A percentile compares a stretch with the other conserved stretches of the same genome.
Evolutionary conservation across 2,329 filamentous ascomycete species (phyloP).

Genomic region (Rhynchosporium graminicola): DNA sequence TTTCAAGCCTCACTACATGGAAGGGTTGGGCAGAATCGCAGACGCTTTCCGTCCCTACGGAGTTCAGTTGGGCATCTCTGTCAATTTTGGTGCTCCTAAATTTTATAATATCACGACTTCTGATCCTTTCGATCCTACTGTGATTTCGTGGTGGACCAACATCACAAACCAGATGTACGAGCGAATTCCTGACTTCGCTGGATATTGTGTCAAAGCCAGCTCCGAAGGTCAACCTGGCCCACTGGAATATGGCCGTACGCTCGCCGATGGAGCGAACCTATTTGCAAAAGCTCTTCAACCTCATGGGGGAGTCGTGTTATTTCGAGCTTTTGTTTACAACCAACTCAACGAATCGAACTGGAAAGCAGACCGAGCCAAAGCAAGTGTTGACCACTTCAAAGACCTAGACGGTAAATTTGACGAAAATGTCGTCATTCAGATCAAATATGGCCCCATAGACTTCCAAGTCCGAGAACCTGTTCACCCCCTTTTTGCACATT

Average conservation of each 20-base stretch:
- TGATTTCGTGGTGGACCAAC: slow-evolving; percentile 63
- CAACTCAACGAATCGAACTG: slow-evolving; percentile 59
- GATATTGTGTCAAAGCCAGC: slow-evolving; percentile 71
- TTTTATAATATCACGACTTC: slow-evolving; percentile 58
- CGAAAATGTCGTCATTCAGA: slow-evolving; percentile 70
- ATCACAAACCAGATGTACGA: slow-evolving; percentile 61
- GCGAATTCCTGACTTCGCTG: slow-evolving; percentile 65
- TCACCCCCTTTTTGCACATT: slow-evolving; percentile 62
- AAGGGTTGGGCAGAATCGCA: slow-evolving; percentile 62
- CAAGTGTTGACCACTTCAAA: slow-evolving; percentile 67
- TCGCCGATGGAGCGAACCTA: slow-evolving; percentile 67
- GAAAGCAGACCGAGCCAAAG: slow-evolving; percentile 69
- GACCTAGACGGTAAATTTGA: slow-evolving; percentile 65
- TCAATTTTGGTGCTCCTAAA: slow-evolving; percentile 68
- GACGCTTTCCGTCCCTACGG: slow-evolving; percentile 68
- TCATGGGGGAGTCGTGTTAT: slow-evolving; percentile 65
- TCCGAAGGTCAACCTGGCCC: slow-evolving; percentile 73
- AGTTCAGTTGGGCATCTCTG: slow-evolving; percentile 63
- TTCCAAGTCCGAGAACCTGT: slow-evolving; percentile 71
- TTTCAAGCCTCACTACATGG: slow-evolving; percentile 57
- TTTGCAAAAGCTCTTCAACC: slow-evolving; percentile 61
- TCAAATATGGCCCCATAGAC: slow-evolving; percentile 75
- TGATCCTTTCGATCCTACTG: slow-evolving; percentile 61
- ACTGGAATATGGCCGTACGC: slow-evolving; percentile 67
- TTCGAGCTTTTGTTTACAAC: slow-evolving; percentile 72